These are phyloP conservation scores for Epichloe sp. DNA, from an alignment of 2,329 filamentous ascomycete species.

Conservation along the genomic window DNA sequence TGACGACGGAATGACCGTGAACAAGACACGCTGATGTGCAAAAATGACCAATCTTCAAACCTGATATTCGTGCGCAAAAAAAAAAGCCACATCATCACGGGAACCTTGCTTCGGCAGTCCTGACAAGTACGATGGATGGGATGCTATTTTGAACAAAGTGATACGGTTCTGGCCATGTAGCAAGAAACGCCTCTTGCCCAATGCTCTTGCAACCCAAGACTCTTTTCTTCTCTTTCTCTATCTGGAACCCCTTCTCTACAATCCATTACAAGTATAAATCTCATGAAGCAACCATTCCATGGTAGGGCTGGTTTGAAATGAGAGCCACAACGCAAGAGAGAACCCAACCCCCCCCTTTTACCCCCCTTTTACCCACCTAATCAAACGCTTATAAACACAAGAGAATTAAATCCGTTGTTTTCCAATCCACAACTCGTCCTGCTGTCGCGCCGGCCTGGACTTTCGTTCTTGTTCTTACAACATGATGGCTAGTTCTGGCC, in stretches of 20 bases:
- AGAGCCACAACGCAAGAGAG: not conserved
- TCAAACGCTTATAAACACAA: not conserved
- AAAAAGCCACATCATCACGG: too few species aligned
- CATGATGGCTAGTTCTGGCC: conserved; percentile 73
- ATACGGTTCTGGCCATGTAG: not conserved
- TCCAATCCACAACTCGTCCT: too few species aligned
- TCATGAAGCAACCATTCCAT: not conserved
- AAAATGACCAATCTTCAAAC: too few species aligned
- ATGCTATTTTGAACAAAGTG: not conserved
- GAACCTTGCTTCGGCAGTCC: too few species aligned
- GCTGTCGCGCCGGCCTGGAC: too few species aligned
- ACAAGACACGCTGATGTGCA: too few species aligned
- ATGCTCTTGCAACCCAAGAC: not conserved
- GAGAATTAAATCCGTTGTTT: not conserved
- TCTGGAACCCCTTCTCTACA: not conserved
- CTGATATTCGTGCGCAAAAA: too few species aligned
- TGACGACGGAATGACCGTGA: too few species aligned
- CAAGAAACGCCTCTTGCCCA: conserved; percentile 2
- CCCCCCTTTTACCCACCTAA: not conserved
- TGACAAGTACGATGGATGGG: not conserved
- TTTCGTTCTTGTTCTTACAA: conserved; percentile 39
- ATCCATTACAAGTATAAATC: not conserved
- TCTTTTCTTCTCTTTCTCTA: too few species aligned
- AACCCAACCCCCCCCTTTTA: not conserved
- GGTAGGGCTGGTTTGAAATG: not conserved